Evolutionary conservation across 2,329 filamentous ascomycete species (phyloP).

Genomic region (Alternaria metachromatica): DNA sequence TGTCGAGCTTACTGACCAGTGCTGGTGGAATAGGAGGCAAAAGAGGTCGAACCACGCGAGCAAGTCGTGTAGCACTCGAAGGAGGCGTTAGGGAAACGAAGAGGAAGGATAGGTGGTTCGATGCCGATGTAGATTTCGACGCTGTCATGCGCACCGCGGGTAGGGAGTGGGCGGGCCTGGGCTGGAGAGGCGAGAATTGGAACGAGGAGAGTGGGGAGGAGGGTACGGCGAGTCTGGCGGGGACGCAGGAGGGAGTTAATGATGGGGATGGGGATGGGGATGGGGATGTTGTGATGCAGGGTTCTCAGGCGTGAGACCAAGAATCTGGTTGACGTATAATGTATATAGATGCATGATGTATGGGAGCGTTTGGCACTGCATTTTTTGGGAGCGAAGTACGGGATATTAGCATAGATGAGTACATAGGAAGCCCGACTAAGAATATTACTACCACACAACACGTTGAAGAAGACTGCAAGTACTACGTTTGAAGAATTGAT

Average conservation of each 20-base stretch:
- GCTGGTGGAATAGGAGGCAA: conserved; percentile 62
- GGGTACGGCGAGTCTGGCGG: background rate
- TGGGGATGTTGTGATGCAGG: conserved; percentile 5
- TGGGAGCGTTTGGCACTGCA: background rate
- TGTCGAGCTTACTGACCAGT: conserved; percentile 66
- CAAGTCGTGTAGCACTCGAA: conserved; percentile 78
- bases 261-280: conserved; percentile 11
- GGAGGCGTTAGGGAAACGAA: conserved; percentile 72
- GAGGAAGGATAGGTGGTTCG: conserved; percentile 76
- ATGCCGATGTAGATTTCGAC: conserved; percentile 63
- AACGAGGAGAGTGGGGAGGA: conserved; percentile 5
- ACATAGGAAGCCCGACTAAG: background rate
- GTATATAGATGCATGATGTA: background rate
- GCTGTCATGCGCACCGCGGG: conserved; percentile 69
- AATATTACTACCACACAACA: background rate
- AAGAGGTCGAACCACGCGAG: conserved; percentile 72
- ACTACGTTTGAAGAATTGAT: background rate
- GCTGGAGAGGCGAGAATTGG: conserved; percentile 17
- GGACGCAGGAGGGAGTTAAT: conserved; percentile 12
- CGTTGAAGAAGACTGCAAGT: background rate
- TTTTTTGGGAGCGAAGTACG: background rate
- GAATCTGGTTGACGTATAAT: background rate
- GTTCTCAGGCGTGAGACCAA: background rate
- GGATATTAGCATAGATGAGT: background rate
- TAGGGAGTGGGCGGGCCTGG: conserved; percentile 48